Conservation (phyloP, 2,329 filamentous ascomycete species). For the Ophiosphaerella herpotricha region DNA sequence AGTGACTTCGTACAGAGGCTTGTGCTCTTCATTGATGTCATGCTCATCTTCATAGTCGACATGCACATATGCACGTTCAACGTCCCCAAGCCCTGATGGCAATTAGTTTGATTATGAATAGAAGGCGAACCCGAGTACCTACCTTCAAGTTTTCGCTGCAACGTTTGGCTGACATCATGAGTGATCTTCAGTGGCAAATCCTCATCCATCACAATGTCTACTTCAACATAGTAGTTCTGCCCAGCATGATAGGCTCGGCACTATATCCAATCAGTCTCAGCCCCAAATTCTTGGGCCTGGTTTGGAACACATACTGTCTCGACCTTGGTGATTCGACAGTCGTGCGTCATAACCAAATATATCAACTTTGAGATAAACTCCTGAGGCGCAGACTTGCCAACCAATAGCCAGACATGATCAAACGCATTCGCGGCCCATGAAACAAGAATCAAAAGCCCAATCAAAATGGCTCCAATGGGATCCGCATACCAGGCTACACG, state of each 20-base stretch:
- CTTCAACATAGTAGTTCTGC: slow-evolving; percentile 65
- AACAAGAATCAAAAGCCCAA: slow-evolving; percentile 64
- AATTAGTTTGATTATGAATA: slow-evolving; percentile 10
- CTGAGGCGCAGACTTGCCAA: slow-evolving; percentile 64
- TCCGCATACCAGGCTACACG: slow-evolving; percentile 64
- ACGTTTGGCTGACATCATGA: slow-evolving; percentile 63
- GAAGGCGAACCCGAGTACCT: slow-evolving; percentile 9
- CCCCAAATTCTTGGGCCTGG: not conserved
- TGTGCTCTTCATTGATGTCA: slow-evolving; percentile 47
- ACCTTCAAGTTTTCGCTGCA: slow-evolving; percentile 66
- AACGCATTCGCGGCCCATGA: slow-evolving; percentile 66
- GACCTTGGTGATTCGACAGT: slow-evolving; percentile 59
- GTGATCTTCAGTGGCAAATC: slow-evolving; percentile 59
- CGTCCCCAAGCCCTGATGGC: slow-evolving; percentile 40
- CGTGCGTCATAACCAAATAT: slow-evolving; percentile 61
- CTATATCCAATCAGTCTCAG: slow-evolving; percentile 23
- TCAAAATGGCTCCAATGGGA: slow-evolving; percentile 63
- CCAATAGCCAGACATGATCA: slow-evolving; percentile 65
- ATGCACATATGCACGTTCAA: slow-evolving; percentile 56
- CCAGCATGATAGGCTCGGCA: slow-evolving; percentile 66
- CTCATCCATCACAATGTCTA: slow-evolving; percentile 65
- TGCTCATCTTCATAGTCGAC: slow-evolving; percentile 53
- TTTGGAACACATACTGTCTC: slow-evolving; percentile 53
- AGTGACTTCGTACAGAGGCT: slow-evolving; percentile 44
- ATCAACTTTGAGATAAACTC: slow-evolving; percentile 62